Evolutionary conservation across 306 rosid species (phyloP).

Genomic region (Sicyos edulis): DNA sequence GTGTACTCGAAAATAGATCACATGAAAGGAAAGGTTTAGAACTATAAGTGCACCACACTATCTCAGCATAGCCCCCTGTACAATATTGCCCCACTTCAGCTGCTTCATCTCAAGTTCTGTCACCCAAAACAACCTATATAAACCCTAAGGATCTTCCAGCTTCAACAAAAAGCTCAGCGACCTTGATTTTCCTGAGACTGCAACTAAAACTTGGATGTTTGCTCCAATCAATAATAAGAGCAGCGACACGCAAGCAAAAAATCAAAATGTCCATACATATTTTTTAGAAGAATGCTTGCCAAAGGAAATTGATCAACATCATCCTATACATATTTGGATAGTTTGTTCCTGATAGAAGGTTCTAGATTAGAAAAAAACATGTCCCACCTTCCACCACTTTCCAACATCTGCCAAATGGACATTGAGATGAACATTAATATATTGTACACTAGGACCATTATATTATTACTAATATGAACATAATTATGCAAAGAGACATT

Average conservation of each 20-base stretch:
- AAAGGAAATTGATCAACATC: background rate
- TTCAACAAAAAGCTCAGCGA: constrained; percentile 32
- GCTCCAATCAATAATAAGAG: constrained; percentile 10
- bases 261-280: constrained; percentile 31
- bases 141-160: constrained; percentile 40
- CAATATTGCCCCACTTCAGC: constrained; percentile 37
- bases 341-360: constrained; percentile 74
- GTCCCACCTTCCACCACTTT: constrained; percentile 94
- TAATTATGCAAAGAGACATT: background rate
- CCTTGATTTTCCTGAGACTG: background rate
- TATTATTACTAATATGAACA: background rate
- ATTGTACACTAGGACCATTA: background rate
- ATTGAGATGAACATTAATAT: constrained; percentile 15
- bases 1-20: background rate
- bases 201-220: constrained; percentile 11
- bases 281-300: constrained; percentile 13
- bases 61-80: constrained; percentile 51
- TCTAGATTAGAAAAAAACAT: constrained; percentile 92
- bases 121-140: constrained; percentile 25
- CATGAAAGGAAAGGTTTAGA: constrained; percentile 1
- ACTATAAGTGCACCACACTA: constrained; percentile 16
- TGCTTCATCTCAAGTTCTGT: constrained; percentile 32
- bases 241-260: constrained; percentile 20
- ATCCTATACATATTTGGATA: constrained; percentile 76
- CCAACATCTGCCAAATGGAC: constrained; percentile 61